Base-by-base conservation (phyloP, 345 rosid species). In the Eucalyptus rudis region DNA sequence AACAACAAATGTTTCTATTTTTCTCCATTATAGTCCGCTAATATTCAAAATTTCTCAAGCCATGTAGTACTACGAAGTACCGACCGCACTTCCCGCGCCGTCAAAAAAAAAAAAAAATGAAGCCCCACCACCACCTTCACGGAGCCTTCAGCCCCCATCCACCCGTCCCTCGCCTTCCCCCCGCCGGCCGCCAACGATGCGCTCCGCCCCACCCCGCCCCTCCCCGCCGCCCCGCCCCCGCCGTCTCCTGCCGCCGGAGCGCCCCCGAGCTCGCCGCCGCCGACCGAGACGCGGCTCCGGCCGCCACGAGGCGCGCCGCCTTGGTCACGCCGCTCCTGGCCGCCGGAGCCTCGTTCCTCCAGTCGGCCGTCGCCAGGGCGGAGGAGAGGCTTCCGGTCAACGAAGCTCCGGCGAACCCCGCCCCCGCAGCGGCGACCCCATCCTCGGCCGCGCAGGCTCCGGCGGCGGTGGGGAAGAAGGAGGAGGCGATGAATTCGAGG, bases 281-380 rank as follows among this genome's bases (percentile, higher is more conserved):
- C 85, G 84, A 76, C 44, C 52, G 44, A 29, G 87, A 45, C 87
- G 49, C 51, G 33, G 87, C 85, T 36, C 89, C 87, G 29, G 45
- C 89, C 50, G 7, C 85, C 29, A 87, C 92, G 83, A 91, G 95
- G 66, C 95, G 96, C 25, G 85, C 76, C 33, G 95, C 89, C 25
- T 8, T 95, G 76, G 88, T 94, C 90, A 86, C 95, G 29, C 94
- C 97, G 10, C 81, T 95, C 36, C 64, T 95, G 76, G 91, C 92
- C 45, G 76, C 91, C 25, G 92, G 92, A 25, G 87, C 92, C 40
- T 86, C 64, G 20, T 24, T 90, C 45, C 85, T 92, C 17, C 91
- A 62, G 54, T 24, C 91, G 24, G 68, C 90, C 2, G 81, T 58
- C 49, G 8, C 86, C n/a, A 31, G 86, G 7, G 90, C 90, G 27